phyloP scores from a whole-genome alignment of 495 filamentous ascomycete genomes.

The Halenospora varia region DNA sequence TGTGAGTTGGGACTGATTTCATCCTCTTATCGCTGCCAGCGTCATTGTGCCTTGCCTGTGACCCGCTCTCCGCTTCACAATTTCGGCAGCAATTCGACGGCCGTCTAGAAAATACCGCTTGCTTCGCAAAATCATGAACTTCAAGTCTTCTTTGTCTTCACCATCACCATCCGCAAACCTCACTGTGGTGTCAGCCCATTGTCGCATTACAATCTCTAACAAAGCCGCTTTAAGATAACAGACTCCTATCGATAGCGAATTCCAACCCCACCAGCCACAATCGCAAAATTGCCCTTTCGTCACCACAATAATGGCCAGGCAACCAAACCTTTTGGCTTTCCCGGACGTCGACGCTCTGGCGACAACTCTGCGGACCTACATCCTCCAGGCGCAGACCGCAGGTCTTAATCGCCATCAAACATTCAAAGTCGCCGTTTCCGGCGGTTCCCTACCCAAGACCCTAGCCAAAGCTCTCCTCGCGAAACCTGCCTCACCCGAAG shows the following conservation, averaged over 20 bases:
- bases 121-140: neutral
- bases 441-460: slow-evolving; percentile 85
- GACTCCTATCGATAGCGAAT: slow-evolving; percentile 4
- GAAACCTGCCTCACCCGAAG: slow-evolving; percentile 51
- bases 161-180: neutral
- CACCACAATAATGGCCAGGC: slow-evolving; percentile 53
- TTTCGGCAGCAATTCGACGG: neutral
- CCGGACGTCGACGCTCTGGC: slow-evolving; percentile 62
- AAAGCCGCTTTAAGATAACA: neutral
- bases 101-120: neutral
- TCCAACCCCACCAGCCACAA: slow-evolving; percentile 1
- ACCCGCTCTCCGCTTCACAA: slow-evolving; percentile 1
- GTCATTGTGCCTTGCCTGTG: neutral
- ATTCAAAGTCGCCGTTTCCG: slow-evolving; percentile 91
- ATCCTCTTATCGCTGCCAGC: slow-evolving; percentile 3
- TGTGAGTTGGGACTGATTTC: neutral
- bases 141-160: neutral
- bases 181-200: neutral
- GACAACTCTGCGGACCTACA: slow-evolving; percentile 68
- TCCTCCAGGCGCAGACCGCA: slow-evolving; percentile 73
- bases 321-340: slow-evolving; percentile 86
- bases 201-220: neutral
- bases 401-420: slow-evolving; percentile 72
- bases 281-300: neutral
- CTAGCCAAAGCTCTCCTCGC: slow-evolving; percentile 76